Percentiles rank a stretch among this genome's conserved stretches.
Evolutionary conservation across 495 filamentous ascomycete species (phyloP).

Genomic region (Podospora sp.): DNA sequence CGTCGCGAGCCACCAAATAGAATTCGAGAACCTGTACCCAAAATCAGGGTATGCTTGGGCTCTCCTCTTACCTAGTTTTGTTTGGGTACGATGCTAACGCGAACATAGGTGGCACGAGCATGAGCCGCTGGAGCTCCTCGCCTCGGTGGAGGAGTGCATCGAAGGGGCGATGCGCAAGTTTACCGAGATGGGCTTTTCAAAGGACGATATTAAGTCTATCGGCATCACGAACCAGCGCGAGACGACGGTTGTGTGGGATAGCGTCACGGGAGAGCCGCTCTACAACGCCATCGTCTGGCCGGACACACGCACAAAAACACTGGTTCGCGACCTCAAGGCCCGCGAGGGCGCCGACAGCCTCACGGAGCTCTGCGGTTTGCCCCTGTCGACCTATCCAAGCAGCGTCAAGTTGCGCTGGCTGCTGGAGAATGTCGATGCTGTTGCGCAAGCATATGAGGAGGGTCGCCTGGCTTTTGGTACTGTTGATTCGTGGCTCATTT

Average conservation of each 20-base stretch:
- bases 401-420: conserved; percentile 90
- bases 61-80: conserved; percentile 1
- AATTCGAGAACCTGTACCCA: conserved; percentile 88
- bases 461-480: conserved; percentile 86
- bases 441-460: conserved; percentile 77
- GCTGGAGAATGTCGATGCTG: conserved; percentile 68
- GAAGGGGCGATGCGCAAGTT: conserved; percentile 78
- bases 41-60: conserved; percentile 72
- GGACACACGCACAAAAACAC: conserved; percentile 77
- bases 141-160: conserved; percentile 82
- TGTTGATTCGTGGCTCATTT: conserved; percentile 92
- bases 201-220: conserved; percentile 76
- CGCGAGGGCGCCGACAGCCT: conserved; percentile 68
- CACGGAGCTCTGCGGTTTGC: conserved; percentile 77
- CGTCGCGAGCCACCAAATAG: conserved; percentile 84
- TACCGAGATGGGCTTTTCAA: conserved; percentile 67
- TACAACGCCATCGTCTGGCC: conserved; percentile 94
- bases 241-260: conserved; percentile 91
- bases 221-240: conserved; percentile 96
- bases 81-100: background rate
- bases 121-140: conserved; percentile 77
- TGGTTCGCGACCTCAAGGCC: conserved; percentile 81
- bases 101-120: conserved; percentile 87
- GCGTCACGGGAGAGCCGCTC: conserved; percentile 78
- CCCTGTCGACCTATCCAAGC: conserved; percentile 92